Evolutionary conservation across 148 eudicot species (phyloP).

Genomic region (Chenopodium suecicum): DNA sequence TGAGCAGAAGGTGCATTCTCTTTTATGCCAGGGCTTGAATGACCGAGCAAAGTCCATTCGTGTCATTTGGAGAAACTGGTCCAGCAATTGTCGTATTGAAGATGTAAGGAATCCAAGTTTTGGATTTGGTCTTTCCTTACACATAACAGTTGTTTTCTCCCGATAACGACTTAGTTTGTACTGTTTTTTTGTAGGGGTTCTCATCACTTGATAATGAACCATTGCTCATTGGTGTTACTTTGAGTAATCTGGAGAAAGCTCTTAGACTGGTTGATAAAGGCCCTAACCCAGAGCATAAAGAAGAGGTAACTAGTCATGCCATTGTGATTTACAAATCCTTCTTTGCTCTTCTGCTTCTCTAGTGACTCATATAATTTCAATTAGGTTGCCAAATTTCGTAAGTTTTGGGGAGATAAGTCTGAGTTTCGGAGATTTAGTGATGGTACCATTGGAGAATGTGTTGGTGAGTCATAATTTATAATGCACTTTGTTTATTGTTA

Average conservation of each 20-base stretch:
- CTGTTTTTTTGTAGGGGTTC: slow-evolving; percentile 49
- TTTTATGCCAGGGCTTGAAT: slow-evolving; percentile 61
- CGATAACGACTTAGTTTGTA: neutral
- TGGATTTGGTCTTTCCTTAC: neutral
- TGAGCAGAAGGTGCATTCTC: slow-evolving; percentile 69
- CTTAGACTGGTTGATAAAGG: slow-evolving; percentile 69
- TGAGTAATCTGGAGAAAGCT: slow-evolving; percentile 59
- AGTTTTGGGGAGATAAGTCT: slow-evolving; percentile 92
- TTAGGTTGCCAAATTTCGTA: slow-evolving; percentile 65
- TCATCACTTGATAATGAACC: slow-evolving; percentile 63
- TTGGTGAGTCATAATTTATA: slow-evolving; percentile 53
- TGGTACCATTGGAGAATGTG: slow-evolving; percentile 83
- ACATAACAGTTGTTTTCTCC: neutral
- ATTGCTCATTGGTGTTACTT: slow-evolving; percentile 64
- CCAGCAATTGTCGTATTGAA: slow-evolving; percentile 47
- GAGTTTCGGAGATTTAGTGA: slow-evolving; percentile 74
- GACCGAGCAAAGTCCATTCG: slow-evolving; percentile 77
- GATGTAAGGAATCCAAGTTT: slow-evolving; percentile 48
- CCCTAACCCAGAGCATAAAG: slow-evolving; percentile 76
- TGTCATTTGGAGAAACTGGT: slow-evolving; percentile 74
- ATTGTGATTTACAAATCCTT: slow-evolving; percentile 9
- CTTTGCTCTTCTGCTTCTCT: slow-evolving; percentile 1
- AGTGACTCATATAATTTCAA: slow-evolving; percentile 17
- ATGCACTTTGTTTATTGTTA: neutral
- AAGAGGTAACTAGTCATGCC: slow-evolving; percentile 51